Conservation (phyloP, 495 filamentous ascomycete genomes). For the Saxispiralis lemnorum region DNA sequence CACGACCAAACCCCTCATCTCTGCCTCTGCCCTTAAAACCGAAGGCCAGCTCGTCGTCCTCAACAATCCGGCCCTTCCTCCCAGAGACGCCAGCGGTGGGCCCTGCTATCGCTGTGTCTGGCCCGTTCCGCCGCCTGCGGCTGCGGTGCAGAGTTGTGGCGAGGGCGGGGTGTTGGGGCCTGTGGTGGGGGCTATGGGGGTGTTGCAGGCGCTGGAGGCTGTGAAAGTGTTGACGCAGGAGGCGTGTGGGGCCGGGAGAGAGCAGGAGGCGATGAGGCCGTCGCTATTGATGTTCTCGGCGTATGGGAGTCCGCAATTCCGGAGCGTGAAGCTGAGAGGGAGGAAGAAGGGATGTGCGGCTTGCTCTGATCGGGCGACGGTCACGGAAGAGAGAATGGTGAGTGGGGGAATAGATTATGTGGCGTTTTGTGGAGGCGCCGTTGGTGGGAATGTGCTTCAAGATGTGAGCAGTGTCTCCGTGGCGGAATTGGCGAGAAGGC, state of each 20-base stretch:
- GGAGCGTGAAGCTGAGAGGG: conserved; percentile 51
- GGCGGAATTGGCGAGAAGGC: conserved; percentile 25
- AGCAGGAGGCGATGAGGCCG: conserved; percentile 19
- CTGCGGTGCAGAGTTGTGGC: conserved; percentile 62
- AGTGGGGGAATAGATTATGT: conserved; percentile 57
- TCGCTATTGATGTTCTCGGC: conserved; percentile 59
- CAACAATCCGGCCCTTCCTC: conserved; percentile 42
- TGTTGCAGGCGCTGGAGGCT: conserved; percentile 74
- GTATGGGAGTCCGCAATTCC: conserved; percentile 47
- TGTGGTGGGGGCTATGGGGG: conserved; percentile 86
- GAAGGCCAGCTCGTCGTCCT: conserved; percentile 84
- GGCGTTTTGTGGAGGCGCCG: conserved; percentile 51
- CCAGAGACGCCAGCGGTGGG: conserved; percentile 35
- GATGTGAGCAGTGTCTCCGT: conserved; percentile 47
- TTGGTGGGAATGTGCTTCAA: conserved; percentile 33
- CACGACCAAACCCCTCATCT: conserved; percentile 61
- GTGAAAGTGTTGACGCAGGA: conserved; percentile 52
- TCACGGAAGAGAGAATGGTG: conserved; percentile 43
- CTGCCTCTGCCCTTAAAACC: conserved; percentile 67
- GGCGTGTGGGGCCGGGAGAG: background rate
- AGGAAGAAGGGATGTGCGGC: conserved; percentile 52
- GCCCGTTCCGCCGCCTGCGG: conserved; percentile 64
- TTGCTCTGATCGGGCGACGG: conserved; percentile 44
- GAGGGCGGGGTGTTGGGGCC: conserved; percentile 85
- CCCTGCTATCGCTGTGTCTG: conserved; percentile 94